Percentiles rank a stretch among this genome's conserved stretches.
phyloP scores from a whole-genome alignment of 768 basidiomycete genomes.

The Cubamyces lactineus region DNA sequence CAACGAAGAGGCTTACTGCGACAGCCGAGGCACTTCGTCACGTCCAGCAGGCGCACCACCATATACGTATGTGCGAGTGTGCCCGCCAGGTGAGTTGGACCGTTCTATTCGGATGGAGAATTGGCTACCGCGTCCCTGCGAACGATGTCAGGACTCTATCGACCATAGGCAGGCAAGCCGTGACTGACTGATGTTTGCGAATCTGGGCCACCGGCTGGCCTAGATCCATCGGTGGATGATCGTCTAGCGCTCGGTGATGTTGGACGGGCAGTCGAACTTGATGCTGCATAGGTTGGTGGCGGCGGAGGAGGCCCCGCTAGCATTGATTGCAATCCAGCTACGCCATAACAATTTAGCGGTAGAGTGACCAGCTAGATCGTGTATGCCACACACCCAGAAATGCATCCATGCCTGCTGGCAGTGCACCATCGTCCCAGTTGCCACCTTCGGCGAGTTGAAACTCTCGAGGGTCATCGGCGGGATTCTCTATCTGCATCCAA shows the following conservation, averaged over 20 bases:
- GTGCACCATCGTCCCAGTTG: slow-evolving; percentile 30
- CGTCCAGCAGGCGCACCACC: slow-evolving; percentile 38
- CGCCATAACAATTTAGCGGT: not conserved
- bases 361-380: not conserved
- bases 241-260: slow-evolving; percentile 5
- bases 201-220: not conserved
- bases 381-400: slow-evolving; percentile 48
- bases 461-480: slow-evolving; percentile 72
- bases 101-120: slow-evolving; percentile 31
- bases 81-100: slow-evolving; percentile 30
- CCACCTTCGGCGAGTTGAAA: slow-evolving; percentile 47
- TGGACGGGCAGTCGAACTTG: slow-evolving; percentile 7
- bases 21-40: slow-evolving; percentile 17
- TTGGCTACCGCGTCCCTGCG: slow-evolving; percentile 10
- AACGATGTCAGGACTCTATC: slow-evolving; percentile 19
- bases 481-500: slow-evolving; percentile 65
- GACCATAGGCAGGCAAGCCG: slow-evolving; percentile 1
- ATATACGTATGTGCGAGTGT: slow-evolving; percentile 41
- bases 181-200: not conserved
- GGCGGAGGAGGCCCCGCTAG: slow-evolving; percentile 13
- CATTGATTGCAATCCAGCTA: slow-evolving; percentile 28
- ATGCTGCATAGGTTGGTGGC: not conserved
- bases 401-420: slow-evolving; percentile 40
- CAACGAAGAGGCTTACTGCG: slow-evolving; percentile 31
- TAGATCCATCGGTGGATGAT: not conserved